A percentile compares a stretch with the other conserved stretches of the same genome.
phyloP scores from a whole-genome alignment of 176 grass and related monocot species.

The Olyra latifolia region DNA sequence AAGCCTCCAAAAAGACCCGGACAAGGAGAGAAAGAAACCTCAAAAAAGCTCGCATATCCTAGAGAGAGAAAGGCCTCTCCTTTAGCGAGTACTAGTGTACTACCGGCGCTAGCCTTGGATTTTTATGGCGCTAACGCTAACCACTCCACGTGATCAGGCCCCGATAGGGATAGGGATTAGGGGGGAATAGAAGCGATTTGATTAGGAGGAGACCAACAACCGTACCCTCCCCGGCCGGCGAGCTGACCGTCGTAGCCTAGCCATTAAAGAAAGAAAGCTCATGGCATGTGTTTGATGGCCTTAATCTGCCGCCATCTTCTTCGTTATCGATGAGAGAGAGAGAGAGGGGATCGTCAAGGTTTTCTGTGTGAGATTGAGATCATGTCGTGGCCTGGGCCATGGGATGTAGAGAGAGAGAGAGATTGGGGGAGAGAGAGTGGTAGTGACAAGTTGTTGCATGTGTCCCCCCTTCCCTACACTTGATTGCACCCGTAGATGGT shows the following conservation, averaged over 20 bases:
- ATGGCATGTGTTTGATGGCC: slow-evolving; percentile 32
- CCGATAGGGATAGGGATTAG: not conserved
- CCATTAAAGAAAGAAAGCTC: slow-evolving; percentile 39
- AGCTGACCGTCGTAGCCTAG: slow-evolving; percentile 25
- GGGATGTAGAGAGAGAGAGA: not conserved
- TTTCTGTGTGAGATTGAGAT: slow-evolving; percentile 14
- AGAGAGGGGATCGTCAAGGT: not conserved
- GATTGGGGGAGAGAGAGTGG: not conserved
- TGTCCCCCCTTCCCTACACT: slow-evolving; percentile 33
- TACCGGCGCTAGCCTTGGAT: not conserved
- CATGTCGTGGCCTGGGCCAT: slow-evolving; percentile 6
- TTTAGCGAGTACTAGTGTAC: not conserved
- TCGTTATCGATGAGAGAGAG: slow-evolving; percentile 1
- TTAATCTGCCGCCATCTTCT: slow-evolving; percentile 38
- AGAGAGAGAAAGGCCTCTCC: slow-evolving; percentile 11
- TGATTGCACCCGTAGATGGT: slow-evolving; percentile 39
- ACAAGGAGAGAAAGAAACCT: slow-evolving; percentile 27
- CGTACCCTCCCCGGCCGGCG: slow-evolving; percentile 18
- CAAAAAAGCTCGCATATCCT: not conserved
- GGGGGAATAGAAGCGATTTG: not conserved
- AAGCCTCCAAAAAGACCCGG: slow-evolving; percentile 26
- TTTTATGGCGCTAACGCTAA: slow-evolving; percentile 36
- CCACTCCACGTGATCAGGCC: slow-evolving; percentile 24
- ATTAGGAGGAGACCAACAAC: slow-evolving; percentile 42
- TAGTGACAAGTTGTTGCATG: slow-evolving; percentile 40